phyloP scores from a whole-genome alignment of 257 asterid species.

The Marsdenia floribunda region DNA sequence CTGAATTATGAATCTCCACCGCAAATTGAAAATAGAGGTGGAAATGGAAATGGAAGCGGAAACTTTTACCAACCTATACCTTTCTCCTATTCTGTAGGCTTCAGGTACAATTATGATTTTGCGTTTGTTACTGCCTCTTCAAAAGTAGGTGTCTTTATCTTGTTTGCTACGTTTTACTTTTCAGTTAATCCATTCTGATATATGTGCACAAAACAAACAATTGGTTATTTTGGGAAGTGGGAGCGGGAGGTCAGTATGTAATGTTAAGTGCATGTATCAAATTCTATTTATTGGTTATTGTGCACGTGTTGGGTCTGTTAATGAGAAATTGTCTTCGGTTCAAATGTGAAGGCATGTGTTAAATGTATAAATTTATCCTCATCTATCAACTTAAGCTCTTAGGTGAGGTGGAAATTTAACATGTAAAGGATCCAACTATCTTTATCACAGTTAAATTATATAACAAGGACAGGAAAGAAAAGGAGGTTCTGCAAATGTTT shows the following conservation, averaged over 20 bases:
- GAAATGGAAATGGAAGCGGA: slow-evolving; percentile 28
- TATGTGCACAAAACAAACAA: neutral
- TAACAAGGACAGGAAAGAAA: too few species aligned
- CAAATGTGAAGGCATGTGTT: too few species aligned
- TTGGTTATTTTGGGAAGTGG: neutral
- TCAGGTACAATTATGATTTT: slow-evolving; percentile 25
- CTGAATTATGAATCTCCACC: slow-evolving; percentile 55
- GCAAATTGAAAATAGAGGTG: slow-evolving; percentile 35
- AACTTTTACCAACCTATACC: slow-evolving; percentile 43
- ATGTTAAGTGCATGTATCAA: too few species aligned
- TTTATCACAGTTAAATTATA: neutral
- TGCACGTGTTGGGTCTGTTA: too few species aligned
- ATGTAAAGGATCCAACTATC: neutral
- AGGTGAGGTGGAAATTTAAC: too few species aligned
- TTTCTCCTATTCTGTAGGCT: slow-evolving; percentile 37
- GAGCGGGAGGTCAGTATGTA: neutral
- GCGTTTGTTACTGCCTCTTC: neutral
- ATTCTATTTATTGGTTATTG: too few species aligned
- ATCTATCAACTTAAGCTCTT: too few species aligned
- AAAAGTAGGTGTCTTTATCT: neutral
- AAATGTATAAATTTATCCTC: too few species aligned
- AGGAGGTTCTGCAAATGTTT: neutral
- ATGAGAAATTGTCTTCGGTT: too few species aligned
- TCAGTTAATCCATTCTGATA: neutral
- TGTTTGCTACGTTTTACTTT: neutral